These are phyloP conservation scores for Cryptosporidium ubiquitum DNA, from an alignment of 169 alveolate species.

Conservation along the genomic window DNA sequence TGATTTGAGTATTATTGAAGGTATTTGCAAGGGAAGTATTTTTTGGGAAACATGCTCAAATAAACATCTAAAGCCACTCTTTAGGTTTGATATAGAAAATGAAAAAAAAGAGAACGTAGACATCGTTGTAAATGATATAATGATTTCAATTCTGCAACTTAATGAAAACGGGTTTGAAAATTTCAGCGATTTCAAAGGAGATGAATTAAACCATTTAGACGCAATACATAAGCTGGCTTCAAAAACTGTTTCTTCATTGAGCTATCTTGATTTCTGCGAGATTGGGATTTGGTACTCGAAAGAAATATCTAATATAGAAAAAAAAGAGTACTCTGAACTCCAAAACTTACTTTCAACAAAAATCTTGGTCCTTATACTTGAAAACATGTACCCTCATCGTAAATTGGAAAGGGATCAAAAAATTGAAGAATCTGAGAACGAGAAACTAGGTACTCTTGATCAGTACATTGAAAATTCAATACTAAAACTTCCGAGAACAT, in stretches of 20 bases:
- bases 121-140: conserved; percentile 43
- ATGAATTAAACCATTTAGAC: not conserved
- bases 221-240: conserved; percentile 21
- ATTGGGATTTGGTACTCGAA: conserved; percentile 37
- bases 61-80: not conserved
- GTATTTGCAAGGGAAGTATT: conserved; percentile 63
- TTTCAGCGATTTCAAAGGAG: not conserved
- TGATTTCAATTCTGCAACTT: conserved; percentile 52
- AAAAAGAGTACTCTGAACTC: not conserved
- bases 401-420: not conserved
- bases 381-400: conserved; percentile 59
- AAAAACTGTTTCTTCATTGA: conserved; percentile 16
- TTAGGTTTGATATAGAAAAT: conserved; percentile 39
- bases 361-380: conserved; percentile 20
- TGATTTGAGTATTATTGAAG: not conserved
- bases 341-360: conserved; percentile 43
- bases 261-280: conserved; percentile 47
- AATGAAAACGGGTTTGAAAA: not conserved
- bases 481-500: conserved; percentile 4
- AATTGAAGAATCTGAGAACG: not conserved
- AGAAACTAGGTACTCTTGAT: conserved; percentile 31
- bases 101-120: conserved; percentile 19
- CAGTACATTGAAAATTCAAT: conserved; percentile 19
- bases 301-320: conserved; percentile 1
- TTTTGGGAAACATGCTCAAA: conserved; percentile 73